Evolutionary conservation across 1,139 yeast species (phyloP), one percentile per base, ranked within the genome.

Genomic region (Casaregolazyma lundiana): DNA sequence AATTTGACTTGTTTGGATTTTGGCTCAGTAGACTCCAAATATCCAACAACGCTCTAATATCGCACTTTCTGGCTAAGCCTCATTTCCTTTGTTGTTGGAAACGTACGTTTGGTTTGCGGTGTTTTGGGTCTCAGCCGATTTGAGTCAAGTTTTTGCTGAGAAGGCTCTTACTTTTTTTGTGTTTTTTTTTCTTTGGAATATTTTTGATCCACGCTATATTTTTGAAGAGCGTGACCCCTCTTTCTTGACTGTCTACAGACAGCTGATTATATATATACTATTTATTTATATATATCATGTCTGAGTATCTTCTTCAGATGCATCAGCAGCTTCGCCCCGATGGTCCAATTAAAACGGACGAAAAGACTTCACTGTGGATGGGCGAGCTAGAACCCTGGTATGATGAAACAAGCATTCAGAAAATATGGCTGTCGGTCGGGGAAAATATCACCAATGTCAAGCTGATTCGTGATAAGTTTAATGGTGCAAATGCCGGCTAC

Each of bases 321-420:
- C 40, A 15, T 9, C 32, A 13, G 44, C 35, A 21, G 9, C 37
- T 34, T 4, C 13, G 35, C 4, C 20, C 39, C 3, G 39, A 13
- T 18, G 39, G 32, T 41, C 15, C 19, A 9, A 15, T 2, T 13
- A 32, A 18, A 18, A 4, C 43, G 13, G 43, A 40, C 19, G 43
- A 40, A 20, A 40, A 40, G 36, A 54, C 53, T 17, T 71, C 76
- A 2, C 64, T 88, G 46, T 89, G 96, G 96, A 90, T 90, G 97
- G 97, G 97, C 8, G 97, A 89, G 63, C 69, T 90, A 41, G 96
- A 89, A 57, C 87, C 94, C 1, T 73, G 79, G 67, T 85, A 94
- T 81, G 89, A 84, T 53, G 97, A 89, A 63, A 70, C 70, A 13
- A 72, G 78, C 42, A 78, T 90, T 44, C 72, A 74, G 36, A 72